phyloP scores from a whole-genome alignment of 352 stramenopile species.

The Globisporangium radiosum region DNA sequence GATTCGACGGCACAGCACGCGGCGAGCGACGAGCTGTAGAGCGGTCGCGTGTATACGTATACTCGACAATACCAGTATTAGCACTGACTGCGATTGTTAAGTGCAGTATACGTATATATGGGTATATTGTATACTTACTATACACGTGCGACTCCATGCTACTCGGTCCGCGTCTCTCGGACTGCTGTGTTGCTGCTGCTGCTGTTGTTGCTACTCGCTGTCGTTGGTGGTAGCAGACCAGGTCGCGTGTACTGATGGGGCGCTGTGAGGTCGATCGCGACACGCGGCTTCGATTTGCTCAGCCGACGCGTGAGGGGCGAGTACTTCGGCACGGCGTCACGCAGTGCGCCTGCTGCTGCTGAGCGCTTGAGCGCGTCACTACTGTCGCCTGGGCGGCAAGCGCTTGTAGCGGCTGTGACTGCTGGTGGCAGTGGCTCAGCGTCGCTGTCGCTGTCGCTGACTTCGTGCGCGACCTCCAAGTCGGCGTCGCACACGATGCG shows the following conservation, averaged over 20 bases:
- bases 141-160: not conserved
- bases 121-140: too few species aligned
- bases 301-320: not conserved
- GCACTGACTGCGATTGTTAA: too few species aligned
- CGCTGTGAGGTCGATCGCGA: not conserved
- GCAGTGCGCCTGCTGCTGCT: too few species aligned
- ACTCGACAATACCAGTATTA: too few species aligned
- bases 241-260: too few species aligned
- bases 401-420: too few species aligned
- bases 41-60: not conserved
- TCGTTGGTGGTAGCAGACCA: not conserved
- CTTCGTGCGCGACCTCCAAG: constrained; percentile 33
- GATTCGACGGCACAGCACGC: constrained; percentile 10
- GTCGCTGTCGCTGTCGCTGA: not conserved
- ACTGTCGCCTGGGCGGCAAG: too few species aligned
- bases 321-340: not conserved
- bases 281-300: not conserved
- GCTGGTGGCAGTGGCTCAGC: not conserved
- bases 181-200: not conserved
- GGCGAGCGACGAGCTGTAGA: constrained; percentile 17
- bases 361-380: too few species aligned
- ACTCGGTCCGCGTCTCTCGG: not conserved
- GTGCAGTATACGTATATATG: too few species aligned
- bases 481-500: constrained; percentile 49
- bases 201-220: not conserved